phyloP scores from a whole-genome alignment of 768 basidiomycete genomes.

The Collybiopsis confluens region DNA sequence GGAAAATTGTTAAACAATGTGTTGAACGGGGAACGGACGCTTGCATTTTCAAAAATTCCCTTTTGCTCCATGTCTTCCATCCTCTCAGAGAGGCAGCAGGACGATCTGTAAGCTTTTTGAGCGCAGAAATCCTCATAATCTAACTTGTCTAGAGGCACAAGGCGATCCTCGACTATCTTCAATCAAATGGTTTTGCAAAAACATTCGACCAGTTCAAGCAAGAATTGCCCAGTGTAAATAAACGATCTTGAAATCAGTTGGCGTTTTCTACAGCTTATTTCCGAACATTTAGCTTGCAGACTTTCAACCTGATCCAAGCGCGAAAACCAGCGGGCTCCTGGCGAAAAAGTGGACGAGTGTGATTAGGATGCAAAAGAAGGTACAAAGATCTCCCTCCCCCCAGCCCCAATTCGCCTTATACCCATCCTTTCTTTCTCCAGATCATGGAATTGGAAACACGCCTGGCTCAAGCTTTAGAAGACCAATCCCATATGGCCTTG shows the following conservation, averaged over 20 bases:
- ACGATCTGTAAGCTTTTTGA: conserved; percentile 2
- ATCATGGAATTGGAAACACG: conserved; percentile 60
- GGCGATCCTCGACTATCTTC: conserved; percentile 32
- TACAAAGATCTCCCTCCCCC: conserved; percentile 14
- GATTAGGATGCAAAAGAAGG: conserved; percentile 80
- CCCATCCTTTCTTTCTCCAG: conserved; percentile 22
- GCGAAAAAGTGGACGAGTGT: conserved; percentile 87
- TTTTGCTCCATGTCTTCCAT: conserved; percentile 7
- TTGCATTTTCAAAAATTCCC: not conserved
- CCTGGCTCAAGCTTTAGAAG: conserved; percentile 45
- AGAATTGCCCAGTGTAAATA: conserved; percentile 18
- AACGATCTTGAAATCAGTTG: conserved; percentile 5
- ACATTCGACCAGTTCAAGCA: conserved; percentile 27
- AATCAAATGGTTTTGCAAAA: conserved; percentile 25
- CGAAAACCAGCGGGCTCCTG: conserved; percentile 43
- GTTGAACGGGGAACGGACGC: not conserved
- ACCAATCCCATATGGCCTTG: conserved; percentile 32
- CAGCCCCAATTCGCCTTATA: not conserved
- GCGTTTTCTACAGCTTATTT: not conserved
- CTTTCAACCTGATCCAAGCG: conserved; percentile 22
- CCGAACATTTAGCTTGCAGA: conserved; percentile 17
- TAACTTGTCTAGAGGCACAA: conserved; percentile 24
- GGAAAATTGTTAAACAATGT: not conserved
- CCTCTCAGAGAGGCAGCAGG: conserved; percentile 10
- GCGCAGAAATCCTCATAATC: not conserved